Conservation (phyloP, 164 flowering plant genomes). For the Kalanchoe fedtschenkoi region DNA sequence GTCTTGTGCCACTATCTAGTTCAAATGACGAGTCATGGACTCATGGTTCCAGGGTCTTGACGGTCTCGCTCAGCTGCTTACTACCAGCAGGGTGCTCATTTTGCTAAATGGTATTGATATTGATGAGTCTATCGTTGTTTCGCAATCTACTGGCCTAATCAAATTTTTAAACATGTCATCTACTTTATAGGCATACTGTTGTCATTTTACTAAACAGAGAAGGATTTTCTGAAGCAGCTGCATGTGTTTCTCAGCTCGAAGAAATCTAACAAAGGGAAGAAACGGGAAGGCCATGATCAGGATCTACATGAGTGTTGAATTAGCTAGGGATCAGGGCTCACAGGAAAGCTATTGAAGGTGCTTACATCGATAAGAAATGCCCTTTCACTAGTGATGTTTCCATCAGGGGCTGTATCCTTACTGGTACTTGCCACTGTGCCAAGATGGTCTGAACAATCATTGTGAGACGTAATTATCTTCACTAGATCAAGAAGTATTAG, state of each 20-base stretch:
- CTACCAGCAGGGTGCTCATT: slow-evolving; percentile 37
- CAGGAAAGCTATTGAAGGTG: too few relatives aligned
- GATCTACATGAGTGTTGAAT: too few relatives aligned
- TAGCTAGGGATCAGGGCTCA: too few relatives aligned
- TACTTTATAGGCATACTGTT: too few relatives aligned
- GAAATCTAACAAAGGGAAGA: too few relatives aligned
- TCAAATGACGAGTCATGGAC: slow-evolving; percentile 32
- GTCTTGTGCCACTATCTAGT: slow-evolving; percentile 28
- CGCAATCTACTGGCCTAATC: too few relatives aligned
- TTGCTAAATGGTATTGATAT: slow-evolving; percentile 35
- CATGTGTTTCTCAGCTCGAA: too few relatives aligned
- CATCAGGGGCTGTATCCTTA: background rate
- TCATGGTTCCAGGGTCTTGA: slow-evolving; percentile 40
- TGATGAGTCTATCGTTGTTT: too few relatives aligned
- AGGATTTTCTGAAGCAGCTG: too few relatives aligned
- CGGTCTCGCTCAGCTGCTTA: slow-evolving; percentile 34
- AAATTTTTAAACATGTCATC: too few relatives aligned
- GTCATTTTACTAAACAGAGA: too few relatives aligned
- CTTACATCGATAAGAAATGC: background rate
- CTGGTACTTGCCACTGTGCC: background rate
- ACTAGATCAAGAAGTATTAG: background rate
- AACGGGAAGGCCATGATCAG: too few relatives aligned
- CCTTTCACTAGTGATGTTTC: background rate
- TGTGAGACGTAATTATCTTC: background rate
- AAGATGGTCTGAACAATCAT: background rate